Percentiles rank a stretch among this genome's conserved stretches.
These are phyloP conservation scores for Phalaenopsis equestris DNA, from an alignment of 106 monocot genomes.

Conservation along the genomic window DNA sequence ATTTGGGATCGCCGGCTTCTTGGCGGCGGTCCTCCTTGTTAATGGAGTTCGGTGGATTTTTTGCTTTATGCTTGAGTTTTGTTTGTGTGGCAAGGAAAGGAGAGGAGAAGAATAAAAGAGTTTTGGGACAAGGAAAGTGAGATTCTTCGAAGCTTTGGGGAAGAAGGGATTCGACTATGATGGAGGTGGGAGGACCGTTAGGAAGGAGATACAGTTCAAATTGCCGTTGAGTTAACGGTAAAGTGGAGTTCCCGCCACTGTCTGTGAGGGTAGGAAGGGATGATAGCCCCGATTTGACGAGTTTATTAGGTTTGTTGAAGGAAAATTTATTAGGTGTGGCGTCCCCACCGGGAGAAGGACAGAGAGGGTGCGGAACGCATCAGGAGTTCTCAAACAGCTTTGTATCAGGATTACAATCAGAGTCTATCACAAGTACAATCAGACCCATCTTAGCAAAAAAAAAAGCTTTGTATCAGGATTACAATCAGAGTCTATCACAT, in stretches of 20 bases:
- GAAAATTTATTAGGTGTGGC: too few species aligned
- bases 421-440: too few species aligned
- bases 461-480: too few species aligned
- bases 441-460: too few species aligned
- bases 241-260: not conserved
- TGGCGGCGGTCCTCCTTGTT: not conserved
- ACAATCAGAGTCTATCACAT: too few species aligned
- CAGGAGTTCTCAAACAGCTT: too few species aligned
- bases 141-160: not conserved
- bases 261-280: not conserved
- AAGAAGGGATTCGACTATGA: not conserved
- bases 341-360: too few species aligned
- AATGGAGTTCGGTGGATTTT: not conserved
- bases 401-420: too few species aligned
- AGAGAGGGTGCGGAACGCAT: too few species aligned
- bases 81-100: not conserved
- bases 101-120: not conserved
- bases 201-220: not conserved
- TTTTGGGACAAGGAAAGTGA: slow-evolving; percentile 2
- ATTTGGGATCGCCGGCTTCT: not conserved
- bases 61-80: slow-evolving; percentile 6
- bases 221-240: not conserved
- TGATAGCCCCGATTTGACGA: not conserved
- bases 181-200: not conserved
- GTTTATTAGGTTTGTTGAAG: too few species aligned